Conservation (phyloP, 768 basidiomycete species). For the Tubosaeta brunneosetosa region DNA sequence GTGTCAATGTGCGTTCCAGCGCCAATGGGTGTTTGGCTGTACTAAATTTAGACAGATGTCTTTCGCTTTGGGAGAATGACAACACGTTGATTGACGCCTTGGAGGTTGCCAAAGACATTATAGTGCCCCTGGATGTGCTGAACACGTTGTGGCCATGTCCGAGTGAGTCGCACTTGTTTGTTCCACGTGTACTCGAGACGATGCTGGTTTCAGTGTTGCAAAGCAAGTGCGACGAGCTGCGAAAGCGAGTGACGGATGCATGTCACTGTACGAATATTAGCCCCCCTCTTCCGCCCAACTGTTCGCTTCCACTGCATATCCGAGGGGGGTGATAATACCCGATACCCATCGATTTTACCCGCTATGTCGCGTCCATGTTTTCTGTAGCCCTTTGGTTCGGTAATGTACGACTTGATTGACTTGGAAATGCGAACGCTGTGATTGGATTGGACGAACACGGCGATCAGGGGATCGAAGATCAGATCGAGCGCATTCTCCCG, state of each 20-base stretch:
- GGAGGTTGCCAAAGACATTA: slow-evolving; percentile 60
- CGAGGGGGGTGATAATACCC: slow-evolving; percentile 22
- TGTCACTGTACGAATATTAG: slow-evolving; percentile 41
- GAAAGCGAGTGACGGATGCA: slow-evolving; percentile 46
- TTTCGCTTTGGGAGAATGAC: slow-evolving; percentile 65
- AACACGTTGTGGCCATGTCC: slow-evolving; percentile 66
- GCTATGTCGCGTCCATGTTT: slow-evolving; percentile 23
- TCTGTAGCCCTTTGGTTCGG: slow-evolving; percentile 24
- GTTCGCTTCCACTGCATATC: slow-evolving; percentile 34
- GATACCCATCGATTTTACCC: slow-evolving; percentile 15
- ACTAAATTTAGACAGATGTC: slow-evolving; percentile 40
- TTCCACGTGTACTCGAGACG: slow-evolving; percentile 6
- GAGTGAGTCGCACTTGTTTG: slow-evolving; percentile 30
- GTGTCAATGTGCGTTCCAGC: slow-evolving; percentile 48
- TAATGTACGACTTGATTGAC: slow-evolving; percentile 23
- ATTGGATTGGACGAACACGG: slow-evolving; percentile 13
- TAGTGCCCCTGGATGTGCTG: slow-evolving; percentile 60
- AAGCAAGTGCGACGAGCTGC: slow-evolving; percentile 44
- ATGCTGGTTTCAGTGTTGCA: slow-evolving; percentile 39
- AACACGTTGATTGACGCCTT: slow-evolving; percentile 52
- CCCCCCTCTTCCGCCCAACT: slow-evolving; percentile 38
- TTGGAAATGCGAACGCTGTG: neutral
- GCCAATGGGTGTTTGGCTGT: neutral
- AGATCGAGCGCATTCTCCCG: slow-evolving; percentile 19
- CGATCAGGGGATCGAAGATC: slow-evolving; percentile 32